Conservation (phyloP, 257 asterid genomes). For the Fraxinus cuspidata region DNA sequence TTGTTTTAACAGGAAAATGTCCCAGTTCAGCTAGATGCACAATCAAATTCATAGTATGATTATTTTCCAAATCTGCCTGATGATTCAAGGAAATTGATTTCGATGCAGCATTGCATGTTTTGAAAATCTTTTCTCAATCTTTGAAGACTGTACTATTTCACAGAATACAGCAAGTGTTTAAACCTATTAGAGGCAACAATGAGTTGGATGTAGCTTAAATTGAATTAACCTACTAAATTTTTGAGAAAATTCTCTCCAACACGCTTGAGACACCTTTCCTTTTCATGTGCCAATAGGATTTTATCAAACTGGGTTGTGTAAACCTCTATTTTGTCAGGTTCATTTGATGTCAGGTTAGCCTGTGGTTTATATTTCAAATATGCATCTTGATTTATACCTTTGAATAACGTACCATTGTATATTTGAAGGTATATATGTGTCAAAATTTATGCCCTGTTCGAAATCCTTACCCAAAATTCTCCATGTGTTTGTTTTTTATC, state of each 20-base stretch:
- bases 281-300: neutral
- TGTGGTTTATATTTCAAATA: neutral
- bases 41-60: slow-evolving; percentile 10
- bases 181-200: neutral
- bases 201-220: neutral
- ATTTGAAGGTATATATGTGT: neutral
- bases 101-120: neutral
- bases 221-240: neutral
- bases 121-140: neutral
- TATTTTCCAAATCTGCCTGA: neutral
- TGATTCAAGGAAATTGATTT: neutral
- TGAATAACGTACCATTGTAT: neutral
- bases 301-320: neutral
- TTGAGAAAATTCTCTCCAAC: neutral
- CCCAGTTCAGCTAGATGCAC: slow-evolving; percentile 8
- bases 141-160: neutral
- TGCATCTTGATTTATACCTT: neutral
- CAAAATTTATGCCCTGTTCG: neutral
- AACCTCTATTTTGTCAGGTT: neutral
- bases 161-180: neutral
- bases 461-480: neutral
- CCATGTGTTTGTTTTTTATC: too few species aligned
- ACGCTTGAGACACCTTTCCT: neutral
- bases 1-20: slow-evolving; percentile 8
- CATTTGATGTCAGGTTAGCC: neutral